Percentiles rank a stretch among this genome's conserved stretches.
Conservation (phyloP, 371 early-diverging fungal species). For the Cokeromyces recurvatus region DNA sequence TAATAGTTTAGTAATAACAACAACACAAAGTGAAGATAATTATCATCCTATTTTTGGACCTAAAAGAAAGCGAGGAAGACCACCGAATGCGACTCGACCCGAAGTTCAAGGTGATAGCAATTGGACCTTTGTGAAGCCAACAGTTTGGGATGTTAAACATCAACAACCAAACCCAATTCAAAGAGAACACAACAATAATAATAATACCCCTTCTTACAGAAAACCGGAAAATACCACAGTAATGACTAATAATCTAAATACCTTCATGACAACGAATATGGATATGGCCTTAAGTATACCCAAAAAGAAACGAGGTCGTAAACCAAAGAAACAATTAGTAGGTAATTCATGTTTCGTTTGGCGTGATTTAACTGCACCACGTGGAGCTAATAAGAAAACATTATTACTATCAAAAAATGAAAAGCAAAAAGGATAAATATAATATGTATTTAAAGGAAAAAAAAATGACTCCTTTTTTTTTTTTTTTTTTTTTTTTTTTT, state of each 20-base stretch:
- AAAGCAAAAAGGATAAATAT: neutral
- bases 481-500: neutral
- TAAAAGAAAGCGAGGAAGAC: slow-evolving; percentile 42
- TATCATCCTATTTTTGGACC: slow-evolving; percentile 15
- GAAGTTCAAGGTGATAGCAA: slow-evolving; percentile 13
- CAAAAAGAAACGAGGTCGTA: slow-evolving; percentile 46
- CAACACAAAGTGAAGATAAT: neutral
- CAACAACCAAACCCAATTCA: neutral
- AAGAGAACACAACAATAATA: neutral
- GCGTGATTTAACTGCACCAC: slow-evolving; percentile 42
- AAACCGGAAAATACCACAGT: slow-evolving; percentile 1
- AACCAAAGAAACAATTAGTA: slow-evolving; percentile 42
- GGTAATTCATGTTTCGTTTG: slow-evolving; percentile 52
- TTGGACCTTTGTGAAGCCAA: slow-evolving; percentile 28
- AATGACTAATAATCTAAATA: slow-evolving; percentile 19
- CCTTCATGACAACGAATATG: slow-evolving; percentile 38
- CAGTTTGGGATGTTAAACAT: slow-evolving; percentile 29
- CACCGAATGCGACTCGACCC: slow-evolving; percentile 35
- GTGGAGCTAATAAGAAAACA: slow-evolving; percentile 32
- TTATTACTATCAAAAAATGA: slow-evolving; percentile 1
- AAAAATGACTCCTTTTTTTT: neutral
- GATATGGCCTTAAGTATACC: slow-evolving; percentile 41
- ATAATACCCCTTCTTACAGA: slow-evolving; percentile 1
- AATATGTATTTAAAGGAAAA: neutral
- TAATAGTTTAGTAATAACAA: neutral